Base-by-base conservation (phyloP, 2,329 filamentous ascomycete genomes). In the Pleoardoris graminearum region DNA sequence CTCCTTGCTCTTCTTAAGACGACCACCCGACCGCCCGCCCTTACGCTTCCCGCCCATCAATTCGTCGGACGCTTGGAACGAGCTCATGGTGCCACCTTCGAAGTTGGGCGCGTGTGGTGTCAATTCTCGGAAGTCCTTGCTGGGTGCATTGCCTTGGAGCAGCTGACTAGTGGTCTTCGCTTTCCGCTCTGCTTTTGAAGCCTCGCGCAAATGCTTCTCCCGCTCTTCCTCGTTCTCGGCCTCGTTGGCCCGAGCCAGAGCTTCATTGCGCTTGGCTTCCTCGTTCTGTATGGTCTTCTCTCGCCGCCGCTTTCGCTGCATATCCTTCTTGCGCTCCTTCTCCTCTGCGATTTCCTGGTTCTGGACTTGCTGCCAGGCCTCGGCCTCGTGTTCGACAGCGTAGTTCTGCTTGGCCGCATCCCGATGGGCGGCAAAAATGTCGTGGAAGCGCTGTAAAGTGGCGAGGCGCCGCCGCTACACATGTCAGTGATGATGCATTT, bases 251-350 rank as follows among this genome's bases (percentile, higher is more conserved):
- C 88, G 88, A 57, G 88, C 86, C 38, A 96, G 80, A 3, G 91
- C 90, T 60, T 88, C 84, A 3, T 88, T 85, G 58, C 94, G 89
- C 76, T 95, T 94, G 70, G 91, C 87, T 70, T 81, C 80, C 65
- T 97, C 93, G 64, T 95, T 89, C 6, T 91, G 93, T 54, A 95
- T 88, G 3, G 91, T 91, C 80, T 97, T 97, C 72, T 97, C 93
- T 16, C 94, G 88, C 37, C 94, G 87, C 54, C 94, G 85, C 78
- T 97, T 99, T 58, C 94, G 89, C 73, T 99, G 94, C 91, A 99
- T 97, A 69, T 99, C 94, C 79, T 99, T 99, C 80, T 99, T 99
- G 60, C 94, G 90, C 76, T 99, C 94, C 77, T 99, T 99, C 75
- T 99, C 94, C 55, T 93, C 91, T 55, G 89, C 88, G 7, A 97